Base-by-base conservation (phyloP, 2,329 filamentous ascomycete genomes). In the Stachybotrys elegans region DNA sequence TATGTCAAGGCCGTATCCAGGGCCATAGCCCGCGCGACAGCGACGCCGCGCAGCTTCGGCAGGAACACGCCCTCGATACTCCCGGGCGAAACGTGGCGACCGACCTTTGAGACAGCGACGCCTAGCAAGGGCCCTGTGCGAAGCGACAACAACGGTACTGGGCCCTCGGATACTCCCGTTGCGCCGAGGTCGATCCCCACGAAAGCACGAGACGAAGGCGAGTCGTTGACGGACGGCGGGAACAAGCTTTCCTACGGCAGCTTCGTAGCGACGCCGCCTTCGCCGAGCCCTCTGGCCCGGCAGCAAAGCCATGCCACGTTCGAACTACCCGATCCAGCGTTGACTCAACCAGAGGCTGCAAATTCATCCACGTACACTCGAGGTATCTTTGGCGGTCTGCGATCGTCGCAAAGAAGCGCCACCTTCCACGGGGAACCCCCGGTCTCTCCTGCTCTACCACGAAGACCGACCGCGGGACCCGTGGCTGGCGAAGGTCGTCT, bases 1-100 rank as follows among this genome's bases (percentile, higher is more conserved):
- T 85, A 90, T 61, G 76, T 97, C 65, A 97, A 96, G 66, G 83
- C 82, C 45, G 83, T 96, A 42, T 69, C 76, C 20, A 79, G 85
- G 49, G 88, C 89, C 47, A 76, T 93, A 49, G 75, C 78, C 70
- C 67, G 80, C 70, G 65, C 79, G 61, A 71, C 77, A 48, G 64
- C 70, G 46, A 77, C 79, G 1, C 78, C 81, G 9, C 54, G 54
- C 27, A 61, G 66, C 19, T 48, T 61, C 17, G 58, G 58, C 16
- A 60, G 60, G 13, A 57, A 59, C 25, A 61, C 61, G 2, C 57
- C 61, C 6, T 57, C 61, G 25, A 61, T 61, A 42, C 57, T 53
- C 43, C 57, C 53, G 40, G 53, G 55, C 34, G 45, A 49, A 29
- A 47, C 54, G 25, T 51, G 52, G 35, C 56, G 52, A 45, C 49